Base-by-base conservation (phyloP, 2,329 filamentous ascomycete species). In the Fusarium hainanense region DNA sequence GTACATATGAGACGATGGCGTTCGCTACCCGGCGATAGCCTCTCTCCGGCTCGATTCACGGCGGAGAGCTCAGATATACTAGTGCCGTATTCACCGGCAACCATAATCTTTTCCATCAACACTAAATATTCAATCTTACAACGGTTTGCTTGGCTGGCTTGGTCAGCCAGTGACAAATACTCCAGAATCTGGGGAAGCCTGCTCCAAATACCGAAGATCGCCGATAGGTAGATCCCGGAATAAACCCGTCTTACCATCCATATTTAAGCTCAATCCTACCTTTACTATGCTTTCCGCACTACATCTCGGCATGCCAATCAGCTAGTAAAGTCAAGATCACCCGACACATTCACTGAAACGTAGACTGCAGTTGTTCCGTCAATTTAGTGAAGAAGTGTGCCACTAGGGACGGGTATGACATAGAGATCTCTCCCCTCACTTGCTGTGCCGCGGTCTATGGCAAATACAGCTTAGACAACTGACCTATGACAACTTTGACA, bases 1-100 rank as follows among this genome's bases (percentile, higher is more conserved):
- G 10, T 55, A 47, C 54, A 59, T 70, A 69, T 70, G 68, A 52
- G 52, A 25, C 64, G 42, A 71, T 58, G 21, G 44, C 42, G 20
- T 30, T 55, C 68, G 64, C 44, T 32, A n/a, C 37, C 50, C 68
- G 64, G 68, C 59, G 64, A 66, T 66, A 71, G 28, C 68, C 58
- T 70, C 68, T 54, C 37, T 66, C 57, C 47, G 68, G 37, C 47
- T 58, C 44, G 37, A 34, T 61, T 23, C 54, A 54, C 46, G 58
- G 41, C 48, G 34, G 44, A 52, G 34, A 65, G 46, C 23, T 34
- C 13, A 28, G 7, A 28, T 27, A 2, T 13, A 10, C 9, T 2
- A 50, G 27, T 11, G 5, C 16, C 13, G 28, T 25, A n/a, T 23
- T 63, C 18, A 14, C 18, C 23, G 43, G 20, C 37, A 61, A 14